Evolutionary conservation across 805 yeast genomes (phyloP).

Genomic region (Saccharomycodes ludwigii): DNA sequence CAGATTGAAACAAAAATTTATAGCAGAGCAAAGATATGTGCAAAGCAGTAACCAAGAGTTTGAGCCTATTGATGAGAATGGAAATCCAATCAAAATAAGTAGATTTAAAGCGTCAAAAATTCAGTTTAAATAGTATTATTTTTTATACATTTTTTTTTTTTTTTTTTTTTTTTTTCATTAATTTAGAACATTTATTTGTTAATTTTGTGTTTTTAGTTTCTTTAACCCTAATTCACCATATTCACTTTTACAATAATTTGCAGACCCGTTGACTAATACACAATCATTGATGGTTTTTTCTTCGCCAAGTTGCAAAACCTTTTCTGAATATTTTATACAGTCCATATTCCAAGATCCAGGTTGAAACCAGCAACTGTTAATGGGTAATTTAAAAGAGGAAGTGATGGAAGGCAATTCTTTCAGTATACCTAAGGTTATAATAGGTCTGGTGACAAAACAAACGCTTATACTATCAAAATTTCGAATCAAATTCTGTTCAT

Average conservation of each 20-base stretch:
- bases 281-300: conserved; percentile 48
- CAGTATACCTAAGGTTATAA: conserved; percentile 35
- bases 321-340: conserved; percentile 30
- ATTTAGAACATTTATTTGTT: too few species aligned
- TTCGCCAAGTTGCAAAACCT: conserved; percentile 21
- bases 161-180: too few species aligned
- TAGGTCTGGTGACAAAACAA: conserved; percentile 69
- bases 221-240: not conserved
- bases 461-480: conserved; percentile 37
- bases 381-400: conserved; percentile 10
- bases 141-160: too few species aligned
- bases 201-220: not conserved
- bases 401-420: conserved; percentile 28
- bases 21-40: conserved; percentile 36
- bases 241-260: conserved; percentile 16
- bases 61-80: conserved; percentile 58
- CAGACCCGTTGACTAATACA: conserved; percentile 57
- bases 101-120: conserved; percentile 50
- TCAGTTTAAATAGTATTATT: conserved; percentile 1
- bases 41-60: conserved; percentile 26
- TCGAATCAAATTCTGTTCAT: conserved; percentile 12
- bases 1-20: conserved; percentile 35
- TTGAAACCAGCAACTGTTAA: conserved; percentile 65
- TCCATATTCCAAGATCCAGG: conserved; percentile 61
- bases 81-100: conserved; percentile 48